Conservation (phyloP, 169 alveolate genomes). For the Plasmodium knowlesi region DNA sequence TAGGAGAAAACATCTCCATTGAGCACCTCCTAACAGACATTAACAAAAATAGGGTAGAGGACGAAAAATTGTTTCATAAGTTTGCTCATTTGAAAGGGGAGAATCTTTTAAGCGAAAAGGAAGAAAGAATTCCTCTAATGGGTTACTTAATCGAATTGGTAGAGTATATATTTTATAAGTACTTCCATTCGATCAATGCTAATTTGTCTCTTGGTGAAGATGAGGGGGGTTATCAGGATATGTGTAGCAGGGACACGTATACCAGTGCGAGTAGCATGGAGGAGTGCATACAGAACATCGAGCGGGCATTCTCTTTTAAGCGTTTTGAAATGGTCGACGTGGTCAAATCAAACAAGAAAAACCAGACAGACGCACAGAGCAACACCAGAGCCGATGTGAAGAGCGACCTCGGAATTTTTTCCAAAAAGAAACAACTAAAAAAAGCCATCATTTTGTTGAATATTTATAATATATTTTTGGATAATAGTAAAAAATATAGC, state of each 20-base stretch:
- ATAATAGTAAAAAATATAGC: constrained; percentile 51
- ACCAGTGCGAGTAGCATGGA: not conserved
- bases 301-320: not conserved
- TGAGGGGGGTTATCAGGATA: not conserved
- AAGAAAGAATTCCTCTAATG: constrained; percentile 19
- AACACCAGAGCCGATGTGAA: not conserved
- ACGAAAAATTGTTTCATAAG: constrained; percentile 22
- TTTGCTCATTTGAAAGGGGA: constrained; percentile 12
- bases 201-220: constrained; percentile 14
- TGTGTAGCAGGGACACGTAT: constrained; percentile 22
- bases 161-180: constrained; percentile 50
- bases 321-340: not conserved
- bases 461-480: constrained; percentile 51
- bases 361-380: not conserved
- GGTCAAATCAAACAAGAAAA: not conserved
- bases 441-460: constrained; percentile 48
- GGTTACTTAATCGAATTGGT: constrained; percentile 48
- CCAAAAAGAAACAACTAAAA: constrained; percentile 48
- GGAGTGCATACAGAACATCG: constrained; percentile 29
- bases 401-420: constrained; percentile 46
- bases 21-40: not conserved
- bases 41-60: constrained; percentile 6
- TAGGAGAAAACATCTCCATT: not conserved
- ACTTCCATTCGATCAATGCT: constrained; percentile 37
- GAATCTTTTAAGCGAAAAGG: not conserved